A percentile compares a stretch with the other conserved stretches of the same genome.
Conservation (phyloP, 2,329 filamentous ascomycete genomes). For the Neonectria sp. region DNA sequence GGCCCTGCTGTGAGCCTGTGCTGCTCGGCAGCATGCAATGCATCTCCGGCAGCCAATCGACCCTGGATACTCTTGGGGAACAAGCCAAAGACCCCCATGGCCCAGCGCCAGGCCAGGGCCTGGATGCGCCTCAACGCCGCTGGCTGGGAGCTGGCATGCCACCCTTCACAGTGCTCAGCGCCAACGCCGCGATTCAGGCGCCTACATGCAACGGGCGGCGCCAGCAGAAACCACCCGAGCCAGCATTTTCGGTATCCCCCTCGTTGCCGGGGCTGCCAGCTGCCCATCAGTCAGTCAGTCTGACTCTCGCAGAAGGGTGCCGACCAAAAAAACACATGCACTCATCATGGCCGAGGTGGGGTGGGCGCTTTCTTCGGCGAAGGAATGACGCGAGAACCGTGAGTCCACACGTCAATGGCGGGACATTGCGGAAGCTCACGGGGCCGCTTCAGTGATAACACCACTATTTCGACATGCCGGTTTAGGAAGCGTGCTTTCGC, state of each 20-base stretch:
- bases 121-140: constrained; percentile 41
- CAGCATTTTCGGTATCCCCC: constrained; percentile 5
- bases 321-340: constrained; percentile 11
- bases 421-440: constrained; percentile 21
- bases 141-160: constrained; percentile 22
- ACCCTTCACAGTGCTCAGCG: constrained; percentile 13
- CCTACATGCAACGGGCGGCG: constrained; percentile 41
- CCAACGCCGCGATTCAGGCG: constrained; percentile 38
- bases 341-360: constrained; percentile 26
- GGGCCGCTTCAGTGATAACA: constrained; percentile 13
- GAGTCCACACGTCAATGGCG: constrained; percentile 43
- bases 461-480: constrained; percentile 22
- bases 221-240: constrained; percentile 27
- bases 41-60: constrained; percentile 41
- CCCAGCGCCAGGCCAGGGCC: constrained; percentile 29
- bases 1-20: constrained; percentile 1
- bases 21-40: constrained; percentile 38
- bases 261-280: not conserved
- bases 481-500: constrained; percentile 13
- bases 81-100: constrained; percentile 15
- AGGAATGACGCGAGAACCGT: constrained; percentile 45
- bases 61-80: constrained; percentile 25
- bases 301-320: not conserved
- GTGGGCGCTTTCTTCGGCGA: constrained; percentile 12
- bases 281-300: not conserved